Conservation (phyloP, 768 basidiomycete species). For the Pholiota microspora region DNA sequence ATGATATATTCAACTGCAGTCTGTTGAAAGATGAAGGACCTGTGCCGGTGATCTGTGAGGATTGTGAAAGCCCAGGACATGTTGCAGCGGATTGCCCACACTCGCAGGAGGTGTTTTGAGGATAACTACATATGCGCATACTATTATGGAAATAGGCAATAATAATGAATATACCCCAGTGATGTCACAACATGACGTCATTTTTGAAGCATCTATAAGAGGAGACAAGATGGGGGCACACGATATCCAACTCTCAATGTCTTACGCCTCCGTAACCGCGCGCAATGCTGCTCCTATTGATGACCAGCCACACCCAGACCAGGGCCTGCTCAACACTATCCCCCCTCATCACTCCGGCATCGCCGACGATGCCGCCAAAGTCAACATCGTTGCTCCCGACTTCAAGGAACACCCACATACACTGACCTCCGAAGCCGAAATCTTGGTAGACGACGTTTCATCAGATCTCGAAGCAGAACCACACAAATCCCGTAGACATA, state of each 20-base stretch:
- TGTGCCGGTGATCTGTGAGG: constrained; percentile 62
- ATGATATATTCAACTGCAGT: constrained; percentile 85
- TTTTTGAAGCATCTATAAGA: constrained; percentile 4
- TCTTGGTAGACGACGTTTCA: constrained; percentile 47
- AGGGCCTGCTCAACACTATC: constrained; percentile 55
- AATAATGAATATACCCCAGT: constrained; percentile 23
- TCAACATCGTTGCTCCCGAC: constrained; percentile 52
- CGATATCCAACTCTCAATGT: constrained; percentile 41
- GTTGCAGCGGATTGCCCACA: constrained; percentile 76
- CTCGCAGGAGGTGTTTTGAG: constrained; percentile 82
- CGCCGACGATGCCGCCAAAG: constrained; percentile 50
- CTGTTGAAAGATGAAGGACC: constrained; percentile 63
- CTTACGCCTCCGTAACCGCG: constrained; percentile 69
- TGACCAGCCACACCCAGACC: constrained; percentile 64
- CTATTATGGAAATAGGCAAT: constrained; percentile 10
- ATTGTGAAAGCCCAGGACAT: constrained; percentile 84
- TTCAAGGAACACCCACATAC: constrained; percentile 42
- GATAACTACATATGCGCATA: constrained; percentile 15
- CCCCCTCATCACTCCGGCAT: constrained; percentile 33
- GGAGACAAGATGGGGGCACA: background rate
- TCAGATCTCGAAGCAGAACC: constrained; percentile 21
- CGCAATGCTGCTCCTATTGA: constrained; percentile 51
- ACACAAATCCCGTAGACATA: no score
- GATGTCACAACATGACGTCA: constrained; percentile 24
- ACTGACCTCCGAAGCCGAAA: constrained; percentile 30